A percentile compares a stretch with the other conserved stretches of the same genome.
Conservation (phyloP, 2,329 filamentous ascomycete genomes). For the Alternaria postmessia region DNA sequence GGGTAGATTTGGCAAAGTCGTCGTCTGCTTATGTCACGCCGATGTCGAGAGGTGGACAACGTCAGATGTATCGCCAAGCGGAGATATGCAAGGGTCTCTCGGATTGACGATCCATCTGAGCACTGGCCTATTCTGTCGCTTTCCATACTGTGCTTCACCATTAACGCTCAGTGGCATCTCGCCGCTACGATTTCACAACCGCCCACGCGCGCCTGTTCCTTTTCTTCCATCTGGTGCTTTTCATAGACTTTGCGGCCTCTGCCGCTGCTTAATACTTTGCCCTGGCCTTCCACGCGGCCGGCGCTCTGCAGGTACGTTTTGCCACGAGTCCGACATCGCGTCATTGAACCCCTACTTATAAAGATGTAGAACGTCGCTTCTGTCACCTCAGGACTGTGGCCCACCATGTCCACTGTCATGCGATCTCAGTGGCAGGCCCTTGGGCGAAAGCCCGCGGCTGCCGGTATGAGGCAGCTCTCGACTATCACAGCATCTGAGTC, state of each 20-base stretch:
- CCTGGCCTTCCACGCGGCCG: constrained; percentile 63
- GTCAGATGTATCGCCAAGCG: constrained; percentile 21
- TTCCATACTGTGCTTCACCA: constrained; percentile 26
- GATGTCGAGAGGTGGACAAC: background rate
- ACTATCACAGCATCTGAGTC: constrained; percentile 18
- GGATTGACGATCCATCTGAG: constrained; percentile 22
- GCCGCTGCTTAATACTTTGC: constrained; percentile 40
- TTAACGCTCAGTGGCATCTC: constrained; percentile 19
- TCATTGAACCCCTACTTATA: constrained; percentile 30
- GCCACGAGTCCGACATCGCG: constrained; percentile 38
- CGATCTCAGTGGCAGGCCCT: constrained; percentile 46
- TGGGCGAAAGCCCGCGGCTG: constrained; percentile 30
- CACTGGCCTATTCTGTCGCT: constrained; percentile 32
- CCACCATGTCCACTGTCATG: constrained; percentile 50
- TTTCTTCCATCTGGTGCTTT: constrained; percentile 29
- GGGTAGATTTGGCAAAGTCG: background rate
- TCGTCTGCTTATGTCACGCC: background rate
- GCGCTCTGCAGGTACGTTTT: constrained; percentile 57
- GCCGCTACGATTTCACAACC: constrained; percentile 27
- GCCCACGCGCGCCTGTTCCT: constrained; percentile 30
- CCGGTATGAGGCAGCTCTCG: constrained; percentile 32
- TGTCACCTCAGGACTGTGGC: constrained; percentile 50
- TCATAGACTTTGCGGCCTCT: constrained; percentile 36
- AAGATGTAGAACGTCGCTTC: constrained; percentile 54
- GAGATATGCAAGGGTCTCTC: constrained; percentile 14